Evolutionary conservation across 345 rosid species (phyloP).

Genomic region (Pelargonium nanum): DNA sequence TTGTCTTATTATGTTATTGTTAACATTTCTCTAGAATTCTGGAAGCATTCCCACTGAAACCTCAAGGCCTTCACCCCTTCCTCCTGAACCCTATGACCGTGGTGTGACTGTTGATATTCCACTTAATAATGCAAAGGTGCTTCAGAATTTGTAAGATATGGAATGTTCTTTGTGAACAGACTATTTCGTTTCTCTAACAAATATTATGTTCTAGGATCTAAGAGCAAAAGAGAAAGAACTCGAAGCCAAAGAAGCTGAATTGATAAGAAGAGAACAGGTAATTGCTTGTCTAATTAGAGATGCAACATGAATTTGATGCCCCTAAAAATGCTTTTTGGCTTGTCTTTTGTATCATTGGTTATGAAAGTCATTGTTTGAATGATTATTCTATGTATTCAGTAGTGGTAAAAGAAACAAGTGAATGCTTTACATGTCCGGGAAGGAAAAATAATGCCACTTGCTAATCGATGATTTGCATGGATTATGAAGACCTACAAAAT

Average conservation of each 20-base stretch:
- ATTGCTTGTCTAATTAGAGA: not conserved
- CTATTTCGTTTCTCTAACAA: not conserved
- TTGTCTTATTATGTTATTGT: conserved; percentile 3
- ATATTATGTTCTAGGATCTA: conserved; percentile 40
- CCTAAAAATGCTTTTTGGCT: not conserved
- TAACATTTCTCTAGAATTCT: conserved; percentile 46
- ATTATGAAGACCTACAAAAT: too few relatives aligned
- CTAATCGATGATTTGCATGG: too few relatives aligned
- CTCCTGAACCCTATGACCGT: conserved; percentile 89
- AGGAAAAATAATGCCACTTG: too few relatives aligned
- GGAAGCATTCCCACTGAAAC: conserved; percentile 63
- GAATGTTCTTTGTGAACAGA: not conserved
- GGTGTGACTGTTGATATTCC: conserved; percentile 80
- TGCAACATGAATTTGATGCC: not conserved
- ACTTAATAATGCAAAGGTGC: conserved; percentile 61
- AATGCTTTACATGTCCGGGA: too few relatives aligned
- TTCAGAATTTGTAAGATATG: conserved; percentile 2
- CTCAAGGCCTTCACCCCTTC: conserved; percentile 80
- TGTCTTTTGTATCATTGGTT: too few relatives aligned
- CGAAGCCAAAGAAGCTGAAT: conserved; percentile 80
- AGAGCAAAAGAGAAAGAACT: conserved; percentile 88
- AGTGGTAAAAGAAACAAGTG: not conserved
- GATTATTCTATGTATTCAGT: too few relatives aligned
- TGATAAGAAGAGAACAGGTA: conserved; percentile 83
- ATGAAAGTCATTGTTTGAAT: too few relatives aligned